These are phyloP conservation scores for Beauveria rudraprayagi DNA, from an alignment of 2,329 filamentous ascomycete species.

Conservation along the genomic window DNA sequence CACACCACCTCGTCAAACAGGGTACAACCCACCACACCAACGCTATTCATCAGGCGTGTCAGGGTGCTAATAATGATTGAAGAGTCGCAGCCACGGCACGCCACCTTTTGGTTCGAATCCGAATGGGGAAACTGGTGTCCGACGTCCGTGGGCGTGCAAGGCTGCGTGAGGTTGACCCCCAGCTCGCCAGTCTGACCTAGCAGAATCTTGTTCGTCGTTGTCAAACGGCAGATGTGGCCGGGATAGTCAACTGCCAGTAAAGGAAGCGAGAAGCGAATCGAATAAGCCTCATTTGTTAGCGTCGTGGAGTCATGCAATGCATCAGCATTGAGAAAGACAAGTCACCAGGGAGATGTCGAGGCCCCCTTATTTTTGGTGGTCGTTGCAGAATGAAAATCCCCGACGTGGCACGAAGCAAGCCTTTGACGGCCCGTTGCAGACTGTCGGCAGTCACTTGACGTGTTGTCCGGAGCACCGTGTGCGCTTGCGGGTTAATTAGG, in stretches of 20 bases:
- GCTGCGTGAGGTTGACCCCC: slow-evolving; percentile 1
- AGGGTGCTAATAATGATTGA: not conserved
- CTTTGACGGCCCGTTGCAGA: not conserved
- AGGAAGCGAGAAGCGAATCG: no score
- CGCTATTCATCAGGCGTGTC: not conserved
- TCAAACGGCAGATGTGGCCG: no score
- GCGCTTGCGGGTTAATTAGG: not conserved
- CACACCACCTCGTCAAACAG: not conserved
- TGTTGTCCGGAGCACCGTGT: not conserved
- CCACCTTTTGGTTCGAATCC: not conserved
- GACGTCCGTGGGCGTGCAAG: slow-evolving; percentile 7
- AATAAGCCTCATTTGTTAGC: no score
- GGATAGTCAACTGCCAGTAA: no score
- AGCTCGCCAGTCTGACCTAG: not conserved
- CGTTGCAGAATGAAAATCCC: not conserved
- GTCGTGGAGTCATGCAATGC: no score
- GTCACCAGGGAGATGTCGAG: no score
- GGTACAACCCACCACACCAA: not conserved
- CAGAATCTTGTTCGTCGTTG: not conserved
- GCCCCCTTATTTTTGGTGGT: no score
- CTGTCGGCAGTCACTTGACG: not conserved
- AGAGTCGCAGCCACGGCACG: not conserved
- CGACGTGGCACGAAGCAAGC: not conserved
- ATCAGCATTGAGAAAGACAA: no score
- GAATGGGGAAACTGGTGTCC: slow-evolving; percentile 3